These are phyloP conservation scores for Globisporangium takayamanum DNA, from an alignment of 352 stramenopile genomes.

Conservation along the genomic window DNA sequence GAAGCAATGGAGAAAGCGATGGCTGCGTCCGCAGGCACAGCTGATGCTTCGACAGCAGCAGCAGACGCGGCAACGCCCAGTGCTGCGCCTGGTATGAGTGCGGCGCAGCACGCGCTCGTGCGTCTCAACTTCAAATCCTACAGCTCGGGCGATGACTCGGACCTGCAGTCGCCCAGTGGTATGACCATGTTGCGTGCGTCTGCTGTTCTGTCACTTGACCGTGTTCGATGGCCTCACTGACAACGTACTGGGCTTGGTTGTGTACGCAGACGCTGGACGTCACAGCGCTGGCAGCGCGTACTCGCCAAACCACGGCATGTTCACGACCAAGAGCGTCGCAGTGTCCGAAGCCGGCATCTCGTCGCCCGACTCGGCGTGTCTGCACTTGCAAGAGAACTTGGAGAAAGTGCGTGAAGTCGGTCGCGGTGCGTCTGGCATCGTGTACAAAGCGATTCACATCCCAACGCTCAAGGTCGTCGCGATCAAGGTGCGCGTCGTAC, in stretches of 20 bases:
- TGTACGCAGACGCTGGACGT: conserved; percentile 30
- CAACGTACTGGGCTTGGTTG: background rate
- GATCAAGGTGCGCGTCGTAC: conserved; percentile 55
- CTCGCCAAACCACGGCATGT: conserved; percentile 84
- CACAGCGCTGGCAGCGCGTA: conserved; percentile 78
- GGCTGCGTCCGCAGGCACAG: conserved; percentile 14
- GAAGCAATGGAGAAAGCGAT: conserved; percentile 65
- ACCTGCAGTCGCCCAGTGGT: conserved; percentile 62
- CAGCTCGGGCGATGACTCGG: conserved; percentile 64
- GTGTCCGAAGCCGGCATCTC: conserved; percentile 84
- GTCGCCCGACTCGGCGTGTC: conserved; percentile 61
- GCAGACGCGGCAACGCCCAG: background rate
- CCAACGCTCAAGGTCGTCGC: conserved; percentile 87
- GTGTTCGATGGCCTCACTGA: background rate
- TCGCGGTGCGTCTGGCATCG: conserved; percentile 74
- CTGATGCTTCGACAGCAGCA: conserved; percentile 9
- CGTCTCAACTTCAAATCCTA: conserved; percentile 63
- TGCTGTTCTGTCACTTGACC: background rate
- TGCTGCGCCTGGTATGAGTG: conserved; percentile 25
- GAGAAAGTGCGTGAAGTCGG: conserved; percentile 74
- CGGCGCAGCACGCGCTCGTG: conserved; percentile 59
- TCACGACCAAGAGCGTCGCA: conserved; percentile 76
- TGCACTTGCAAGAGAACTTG: conserved; percentile 83
- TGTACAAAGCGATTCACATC: conserved; percentile 90
- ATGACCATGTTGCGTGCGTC: background rate